These are phyloP conservation scores for Leavenworthia alabamica DNA, from an alignment of 345 rosid species.

Conservation along the genomic window DNA sequence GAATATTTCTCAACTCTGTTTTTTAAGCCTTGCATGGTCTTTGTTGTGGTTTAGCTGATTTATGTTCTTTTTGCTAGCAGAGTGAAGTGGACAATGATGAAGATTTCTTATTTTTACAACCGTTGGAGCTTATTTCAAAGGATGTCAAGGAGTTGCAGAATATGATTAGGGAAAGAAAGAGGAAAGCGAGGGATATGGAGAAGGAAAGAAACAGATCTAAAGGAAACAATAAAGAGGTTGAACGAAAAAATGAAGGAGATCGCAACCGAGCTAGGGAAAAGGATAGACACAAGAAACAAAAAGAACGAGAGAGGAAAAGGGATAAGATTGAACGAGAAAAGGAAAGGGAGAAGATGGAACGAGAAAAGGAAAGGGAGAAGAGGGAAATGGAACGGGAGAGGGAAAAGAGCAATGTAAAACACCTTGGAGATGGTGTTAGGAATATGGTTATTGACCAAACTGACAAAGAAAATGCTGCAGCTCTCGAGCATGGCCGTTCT, in stretches of 20 bases:
- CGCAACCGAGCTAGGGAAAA: slow-evolving; percentile 57
- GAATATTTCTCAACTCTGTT: slow-evolving; percentile 26
- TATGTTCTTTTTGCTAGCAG: slow-evolving; percentile 33
- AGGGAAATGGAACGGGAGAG: slow-evolving; percentile 27
- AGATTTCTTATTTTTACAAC: slow-evolving; percentile 94
- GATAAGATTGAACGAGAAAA: slow-evolving; percentile 40
- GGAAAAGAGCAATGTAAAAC: slow-evolving; percentile 57
- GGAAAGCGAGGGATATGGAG: slow-evolving; percentile 60
- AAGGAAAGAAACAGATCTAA: slow-evolving; percentile 49
- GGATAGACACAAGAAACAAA: slow-evolving; percentile 65
- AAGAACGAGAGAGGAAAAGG: slow-evolving; percentile 44
- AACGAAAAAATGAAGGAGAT: slow-evolving; percentile 53
- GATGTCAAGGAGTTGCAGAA: slow-evolving; percentile 70
- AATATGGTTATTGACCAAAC: slow-evolving; percentile 49
- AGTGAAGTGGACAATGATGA: slow-evolving; percentile 73
- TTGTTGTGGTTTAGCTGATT: not conserved
- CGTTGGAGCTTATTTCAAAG: slow-evolving; percentile 90
- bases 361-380: slow-evolving; percentile 56
- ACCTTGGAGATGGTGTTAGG: slow-evolving; percentile 46
- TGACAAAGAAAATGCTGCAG: slow-evolving; percentile 40
- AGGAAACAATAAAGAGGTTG: slow-evolving; percentile 43
- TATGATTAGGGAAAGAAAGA: slow-evolving; percentile 72
- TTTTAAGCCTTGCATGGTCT: not conserved
- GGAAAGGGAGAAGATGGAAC: slow-evolving; percentile 46
- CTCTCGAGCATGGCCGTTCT: slow-evolving; percentile 52